Conservation (phyloP, 1,139 yeast genomes). For the Magnusiomyces suaveolens region DNA sequence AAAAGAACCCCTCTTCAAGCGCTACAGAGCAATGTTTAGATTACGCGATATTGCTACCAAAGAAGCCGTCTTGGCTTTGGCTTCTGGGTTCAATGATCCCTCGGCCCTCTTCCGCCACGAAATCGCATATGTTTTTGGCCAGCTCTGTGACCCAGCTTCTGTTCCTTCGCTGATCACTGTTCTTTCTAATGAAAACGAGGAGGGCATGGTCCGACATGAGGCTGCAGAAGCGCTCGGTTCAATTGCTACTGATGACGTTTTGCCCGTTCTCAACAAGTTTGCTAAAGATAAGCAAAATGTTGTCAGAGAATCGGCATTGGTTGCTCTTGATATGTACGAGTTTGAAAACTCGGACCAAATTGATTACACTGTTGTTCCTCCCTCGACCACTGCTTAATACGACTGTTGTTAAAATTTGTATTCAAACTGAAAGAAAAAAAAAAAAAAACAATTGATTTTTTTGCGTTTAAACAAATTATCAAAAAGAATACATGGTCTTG, state of each 20-base stretch:
- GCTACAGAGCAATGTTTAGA: slow-evolving; percentile 98
- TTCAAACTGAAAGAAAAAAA: background rate
- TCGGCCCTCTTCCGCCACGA: slow-evolving; percentile 95
- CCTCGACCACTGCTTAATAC: slow-evolving; percentile 4
- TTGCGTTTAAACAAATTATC: background rate
- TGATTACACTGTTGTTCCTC: slow-evolving; percentile 50
- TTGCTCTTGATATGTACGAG: slow-evolving; percentile 96
- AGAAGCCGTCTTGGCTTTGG: slow-evolving; percentile 87
- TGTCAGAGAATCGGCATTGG: slow-evolving; percentile 92
- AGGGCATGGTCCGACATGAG: slow-evolving; percentile 98
- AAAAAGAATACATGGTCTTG: slow-evolving; percentile 1
- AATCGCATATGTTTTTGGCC: slow-evolving; percentile 97
- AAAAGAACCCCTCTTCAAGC: slow-evolving; percentile 68
- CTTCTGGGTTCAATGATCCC: slow-evolving; percentile 79
- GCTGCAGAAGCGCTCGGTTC: slow-evolving; percentile 98
- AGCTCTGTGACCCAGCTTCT: slow-evolving; percentile 85
- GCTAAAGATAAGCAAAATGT: slow-evolving; percentile 76
- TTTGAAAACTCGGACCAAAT: slow-evolving; percentile 80
- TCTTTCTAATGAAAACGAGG: slow-evolving; percentile 65
- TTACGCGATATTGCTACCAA: slow-evolving; percentile 88
- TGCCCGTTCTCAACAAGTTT: slow-evolving; percentile 74
- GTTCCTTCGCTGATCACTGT: slow-evolving; percentile 83
- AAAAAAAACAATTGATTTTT: slow-evolving; percentile 2
- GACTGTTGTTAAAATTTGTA: background rate
- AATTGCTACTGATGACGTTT: slow-evolving; percentile 92